Base-by-base conservation (phyloP, 768 basidiomycete species). In the Nidula microcarpa region DNA sequence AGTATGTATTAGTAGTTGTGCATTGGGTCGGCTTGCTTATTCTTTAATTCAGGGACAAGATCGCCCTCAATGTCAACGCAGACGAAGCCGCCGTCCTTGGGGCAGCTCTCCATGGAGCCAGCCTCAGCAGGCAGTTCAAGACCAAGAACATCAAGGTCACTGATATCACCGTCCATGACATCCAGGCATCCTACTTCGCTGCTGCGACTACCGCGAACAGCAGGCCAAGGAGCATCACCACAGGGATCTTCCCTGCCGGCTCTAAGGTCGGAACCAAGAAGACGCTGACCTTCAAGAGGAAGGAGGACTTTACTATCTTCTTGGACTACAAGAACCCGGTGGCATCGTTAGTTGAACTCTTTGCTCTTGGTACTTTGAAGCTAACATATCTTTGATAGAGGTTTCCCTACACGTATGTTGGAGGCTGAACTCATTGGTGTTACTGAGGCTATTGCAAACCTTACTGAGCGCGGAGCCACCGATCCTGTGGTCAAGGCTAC, bases 11-110 rank as follows among this genome's bases (percentile, higher is more conserved):
- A 11, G 39, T 16, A 43, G 1, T 14, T 36, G 5, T 36, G 49
- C 5, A 32, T 47, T 47, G 6, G 30, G 7, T 46, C n/a, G 46
- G 17, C 23, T 16, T 17, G 9, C 4, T 6, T 44, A 11, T 16
- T 8, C 4, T 11, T 56, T 53, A 49, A 54, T 47, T 17, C 49
- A 89, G 86, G 46, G 82, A 86, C 50, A 92, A 91, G 69, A 88
- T 98, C 53, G 92, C 96, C 5, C 78, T 87, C 63, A 98, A 98
- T 60, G 91, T 99, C 55, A 98, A 99, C 66, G 88, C 96, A 0
- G 97, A 98, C 65, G 97, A 99, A 71, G 91, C 94, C 0, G 91
- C 89, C 23, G 96, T 98, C 16, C 81, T 99, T 43, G 94, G 89
- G 77, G 94, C 96, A 18, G 96, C 91, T 1, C 85, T 97, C 47